phyloP scores from a whole-genome alignment of 2,329 filamentous ascomycete genomes.

The Davidsoniella australis region DNA sequence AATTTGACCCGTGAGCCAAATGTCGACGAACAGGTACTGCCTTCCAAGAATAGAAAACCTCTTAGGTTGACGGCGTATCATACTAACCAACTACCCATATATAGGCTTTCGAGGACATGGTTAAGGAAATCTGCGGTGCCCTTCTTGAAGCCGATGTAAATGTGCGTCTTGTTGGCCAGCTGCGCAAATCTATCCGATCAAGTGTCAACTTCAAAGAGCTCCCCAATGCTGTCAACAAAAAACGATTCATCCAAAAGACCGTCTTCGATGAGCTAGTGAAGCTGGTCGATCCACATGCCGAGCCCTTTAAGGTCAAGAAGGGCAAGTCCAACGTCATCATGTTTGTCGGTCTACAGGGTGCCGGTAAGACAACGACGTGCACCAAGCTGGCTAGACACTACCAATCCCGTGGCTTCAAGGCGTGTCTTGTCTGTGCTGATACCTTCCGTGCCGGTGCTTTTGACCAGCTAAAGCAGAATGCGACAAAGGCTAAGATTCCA shows the following conservation, averaged over 20 bases:
- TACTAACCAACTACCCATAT: conserved; percentile 20
- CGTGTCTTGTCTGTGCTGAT: conserved; percentile 89
- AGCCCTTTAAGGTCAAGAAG: conserved; percentile 94
- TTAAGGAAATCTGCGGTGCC: conserved; percentile 94
- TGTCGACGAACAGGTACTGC: conserved; percentile 75
- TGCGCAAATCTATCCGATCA: conserved; percentile 82
- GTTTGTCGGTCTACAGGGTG: conserved; percentile 96
- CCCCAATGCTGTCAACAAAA: conserved; percentile 87
- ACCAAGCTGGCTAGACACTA: conserved; percentile 94
- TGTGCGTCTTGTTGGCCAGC: conserved; percentile 74
- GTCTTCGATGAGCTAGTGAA: conserved; percentile 95
- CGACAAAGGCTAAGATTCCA: conserved; percentile 95
- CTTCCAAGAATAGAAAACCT: conserved; percentile 6
- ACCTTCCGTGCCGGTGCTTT: conserved; percentile 98
- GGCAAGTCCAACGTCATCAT: conserved; percentile 94
- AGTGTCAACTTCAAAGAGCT: conserved; percentile 92
- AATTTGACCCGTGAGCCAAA: conserved; percentile 85
- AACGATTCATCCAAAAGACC: conserved; percentile 90
- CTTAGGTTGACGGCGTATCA: too few species aligned
- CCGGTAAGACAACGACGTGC: conserved; percentile 95
- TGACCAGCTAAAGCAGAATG: conserved; percentile 96
- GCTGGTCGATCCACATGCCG: conserved; percentile 86
- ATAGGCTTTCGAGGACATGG: conserved; percentile 89
- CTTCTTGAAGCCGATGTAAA: conserved; percentile 96
- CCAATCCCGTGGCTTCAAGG: conserved; percentile 79